Conservation (phyloP, 2,329 filamentous ascomycete genomes). For the Exophiala viscosa region DNA sequence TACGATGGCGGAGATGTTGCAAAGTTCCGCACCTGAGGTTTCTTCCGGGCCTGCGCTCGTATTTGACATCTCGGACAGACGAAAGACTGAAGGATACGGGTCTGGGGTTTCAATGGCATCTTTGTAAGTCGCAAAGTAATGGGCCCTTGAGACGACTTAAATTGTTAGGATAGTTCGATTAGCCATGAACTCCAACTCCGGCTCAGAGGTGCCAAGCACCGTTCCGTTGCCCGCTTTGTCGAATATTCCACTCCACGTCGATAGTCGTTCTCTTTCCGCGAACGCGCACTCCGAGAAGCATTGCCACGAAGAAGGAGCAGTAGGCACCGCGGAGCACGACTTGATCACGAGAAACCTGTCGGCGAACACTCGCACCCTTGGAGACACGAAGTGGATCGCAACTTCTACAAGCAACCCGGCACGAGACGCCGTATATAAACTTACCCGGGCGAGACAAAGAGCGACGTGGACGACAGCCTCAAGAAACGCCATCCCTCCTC, state of each 20-base stretch:
- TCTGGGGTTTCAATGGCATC: constrained; percentile 10
- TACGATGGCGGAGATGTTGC: constrained; percentile 7
- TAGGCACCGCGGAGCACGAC: too few relatives aligned
- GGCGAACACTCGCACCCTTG: too few relatives aligned
- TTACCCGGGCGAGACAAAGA: too few relatives aligned
- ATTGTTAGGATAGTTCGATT: not conserved
- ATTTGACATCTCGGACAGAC: constrained; percentile 12
- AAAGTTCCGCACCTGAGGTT: constrained; percentile 9
- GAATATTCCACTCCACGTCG: not conserved
- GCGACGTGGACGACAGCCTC: too few relatives aligned
- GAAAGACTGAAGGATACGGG: not conserved
- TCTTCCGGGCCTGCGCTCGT: not conserved
- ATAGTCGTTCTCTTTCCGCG: too few relatives aligned
- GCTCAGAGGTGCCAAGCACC: not conserved
- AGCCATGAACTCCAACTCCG: not conserved
- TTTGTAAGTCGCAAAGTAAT: not conserved
- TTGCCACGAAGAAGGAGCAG: too few relatives aligned
- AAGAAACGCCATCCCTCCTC: not conserved
- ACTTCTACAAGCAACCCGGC: too few relatives aligned
- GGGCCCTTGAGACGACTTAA: not conserved
- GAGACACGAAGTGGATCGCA: too few relatives aligned
- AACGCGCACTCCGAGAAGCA: too few relatives aligned
- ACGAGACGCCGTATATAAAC: too few relatives aligned
- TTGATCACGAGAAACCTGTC: too few relatives aligned
- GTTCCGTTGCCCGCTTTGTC: not conserved